Percentiles rank a stretch among this genome's conserved stretches.
Evolutionary conservation across 2,329 filamentous ascomycete species (phyloP).

Genomic region (Pestalotiopsis sp.): DNA sequence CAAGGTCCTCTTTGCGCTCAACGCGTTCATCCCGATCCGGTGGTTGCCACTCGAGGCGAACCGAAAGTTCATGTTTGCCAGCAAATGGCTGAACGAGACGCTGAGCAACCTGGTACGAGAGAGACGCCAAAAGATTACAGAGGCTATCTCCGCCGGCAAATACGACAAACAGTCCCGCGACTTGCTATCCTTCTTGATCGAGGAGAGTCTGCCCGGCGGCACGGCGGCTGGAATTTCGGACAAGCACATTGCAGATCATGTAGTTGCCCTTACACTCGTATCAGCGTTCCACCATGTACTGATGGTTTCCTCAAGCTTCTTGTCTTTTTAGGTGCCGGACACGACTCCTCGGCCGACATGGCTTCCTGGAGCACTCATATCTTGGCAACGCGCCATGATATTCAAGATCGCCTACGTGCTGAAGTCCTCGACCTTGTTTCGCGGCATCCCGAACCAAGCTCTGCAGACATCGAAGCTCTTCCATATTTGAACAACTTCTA

Average conservation of each 20-base stretch:
- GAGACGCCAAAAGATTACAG: constrained; percentile 30
- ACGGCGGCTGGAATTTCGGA: constrained; percentile 16
- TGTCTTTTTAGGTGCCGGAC: constrained; percentile 28
- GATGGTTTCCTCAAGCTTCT: constrained; percentile 14
- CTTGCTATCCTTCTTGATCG: constrained; percentile 33
- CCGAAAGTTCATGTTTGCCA: constrained; percentile 36
- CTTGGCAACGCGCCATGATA: constrained; percentile 31
- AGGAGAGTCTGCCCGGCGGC: constrained; percentile 19
- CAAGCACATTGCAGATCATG: constrained; percentile 21
- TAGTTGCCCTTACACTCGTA: constrained; percentile 20
- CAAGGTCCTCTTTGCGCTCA: constrained; percentile 33
- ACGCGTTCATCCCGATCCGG: constrained; percentile 34
- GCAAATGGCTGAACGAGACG: constrained; percentile 34
- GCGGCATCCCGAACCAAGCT: constrained; percentile 21
- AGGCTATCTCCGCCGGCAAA: constrained; percentile 22
- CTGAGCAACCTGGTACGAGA: constrained; percentile 33
- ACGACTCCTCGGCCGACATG: constrained; percentile 37
- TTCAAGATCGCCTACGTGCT: constrained; percentile 34
- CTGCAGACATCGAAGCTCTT: constrained; percentile 30
- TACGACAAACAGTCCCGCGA: constrained; percentile 23
- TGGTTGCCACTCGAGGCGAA: constrained; percentile 42
- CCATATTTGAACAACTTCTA: constrained; percentile 38
- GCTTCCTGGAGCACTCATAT: constrained; percentile 36
- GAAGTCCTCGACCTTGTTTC: constrained; percentile 30
- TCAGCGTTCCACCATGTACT: background rate